Conservation (phyloP, 225 moss, liverwort and hornwort genomes). For the Antitrichia curtipendula region DNA sequence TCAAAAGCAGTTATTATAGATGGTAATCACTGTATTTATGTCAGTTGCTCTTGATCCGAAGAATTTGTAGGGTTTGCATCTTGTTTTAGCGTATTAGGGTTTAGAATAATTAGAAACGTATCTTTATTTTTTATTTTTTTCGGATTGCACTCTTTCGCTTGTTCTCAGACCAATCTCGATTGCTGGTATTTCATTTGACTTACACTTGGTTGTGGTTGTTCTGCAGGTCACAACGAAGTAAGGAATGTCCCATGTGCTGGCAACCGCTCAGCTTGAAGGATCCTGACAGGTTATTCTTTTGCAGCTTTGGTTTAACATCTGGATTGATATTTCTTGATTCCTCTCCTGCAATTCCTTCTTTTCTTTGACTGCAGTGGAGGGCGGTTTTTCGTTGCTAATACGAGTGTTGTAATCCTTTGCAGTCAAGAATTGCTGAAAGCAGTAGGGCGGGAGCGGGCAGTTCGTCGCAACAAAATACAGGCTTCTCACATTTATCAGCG, state of each 20-base stretch:
- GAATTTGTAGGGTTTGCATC: not conserved
- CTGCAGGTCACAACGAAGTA: constrained; percentile 69
- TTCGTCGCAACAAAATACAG: constrained; percentile 42
- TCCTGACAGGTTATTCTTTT: constrained; percentile 41
- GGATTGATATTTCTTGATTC: not conserved
- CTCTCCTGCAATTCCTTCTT: not conserved
- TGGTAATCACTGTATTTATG: not conserved
- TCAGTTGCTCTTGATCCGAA: not conserved
- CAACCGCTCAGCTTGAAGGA: constrained; percentile 69
- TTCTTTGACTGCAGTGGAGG: not conserved
- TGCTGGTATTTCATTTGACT: not conserved
- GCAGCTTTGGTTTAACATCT: not conserved
- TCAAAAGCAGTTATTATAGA: not conserved
- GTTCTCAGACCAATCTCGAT: not conserved
- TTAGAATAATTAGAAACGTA: not conserved
- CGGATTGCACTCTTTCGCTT: not conserved
- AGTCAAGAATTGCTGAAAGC: constrained; percentile 62
- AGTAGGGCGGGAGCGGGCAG: constrained; percentile 52
- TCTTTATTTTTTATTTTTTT: not conserved
- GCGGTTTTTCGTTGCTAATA: not conserved
- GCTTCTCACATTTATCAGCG: constrained; percentile 42
- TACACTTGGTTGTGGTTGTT: not conserved
- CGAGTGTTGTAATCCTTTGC: not conserved
- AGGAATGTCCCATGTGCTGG: constrained; percentile 93
- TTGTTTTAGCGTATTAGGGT: not conserved